A percentile compares a stretch with the other conserved stretches of the same genome.
Conservation (phyloP, 148 eudicot species). For the Amaranthus cruentus region DNA sequence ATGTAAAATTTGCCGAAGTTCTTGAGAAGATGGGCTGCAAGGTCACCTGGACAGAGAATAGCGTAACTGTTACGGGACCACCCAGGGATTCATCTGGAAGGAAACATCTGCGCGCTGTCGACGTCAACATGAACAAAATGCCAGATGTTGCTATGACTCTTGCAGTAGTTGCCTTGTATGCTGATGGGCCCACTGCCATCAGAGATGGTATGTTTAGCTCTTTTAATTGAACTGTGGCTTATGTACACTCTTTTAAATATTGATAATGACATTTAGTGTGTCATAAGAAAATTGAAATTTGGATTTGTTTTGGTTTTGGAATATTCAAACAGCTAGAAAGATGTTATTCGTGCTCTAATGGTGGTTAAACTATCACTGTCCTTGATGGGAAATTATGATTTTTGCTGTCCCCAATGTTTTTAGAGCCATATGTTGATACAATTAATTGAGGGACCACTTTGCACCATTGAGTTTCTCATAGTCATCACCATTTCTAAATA, state of each 20-base stretch:
- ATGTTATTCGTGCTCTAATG: not conserved
- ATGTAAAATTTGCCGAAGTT: conserved; percentile 94
- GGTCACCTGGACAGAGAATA: conserved; percentile 92
- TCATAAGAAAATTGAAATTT: not conserved
- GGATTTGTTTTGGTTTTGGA: conserved; percentile 1
- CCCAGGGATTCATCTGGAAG: conserved; percentile 63
- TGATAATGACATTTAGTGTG: conserved; percentile 6
- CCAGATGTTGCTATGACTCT: conserved; percentile 99
- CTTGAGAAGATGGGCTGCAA: conserved; percentile 95
- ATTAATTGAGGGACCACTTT: conserved; percentile 6
- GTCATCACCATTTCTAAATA: not conserved
- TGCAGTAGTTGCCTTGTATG: conserved; percentile 91
- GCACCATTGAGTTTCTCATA: conserved; percentile 9
- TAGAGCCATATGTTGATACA: conserved; percentile 10
- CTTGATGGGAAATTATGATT: conserved; percentile 1
- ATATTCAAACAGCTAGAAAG: not conserved
- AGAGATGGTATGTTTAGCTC: conserved; percentile 72
- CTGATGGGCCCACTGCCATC: conserved; percentile 92
- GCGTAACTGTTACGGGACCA: conserved; percentile 91
- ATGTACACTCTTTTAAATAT: not conserved
- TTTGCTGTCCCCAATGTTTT: not conserved
- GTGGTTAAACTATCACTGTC: not conserved
- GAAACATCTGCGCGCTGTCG: conserved; percentile 73
- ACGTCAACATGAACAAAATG: conserved; percentile 99
- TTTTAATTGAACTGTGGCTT: conserved; percentile 16